phyloP scores from a whole-genome alignment of 176 grass and related monocot species.

The Bothriochloa decipiens region DNA sequence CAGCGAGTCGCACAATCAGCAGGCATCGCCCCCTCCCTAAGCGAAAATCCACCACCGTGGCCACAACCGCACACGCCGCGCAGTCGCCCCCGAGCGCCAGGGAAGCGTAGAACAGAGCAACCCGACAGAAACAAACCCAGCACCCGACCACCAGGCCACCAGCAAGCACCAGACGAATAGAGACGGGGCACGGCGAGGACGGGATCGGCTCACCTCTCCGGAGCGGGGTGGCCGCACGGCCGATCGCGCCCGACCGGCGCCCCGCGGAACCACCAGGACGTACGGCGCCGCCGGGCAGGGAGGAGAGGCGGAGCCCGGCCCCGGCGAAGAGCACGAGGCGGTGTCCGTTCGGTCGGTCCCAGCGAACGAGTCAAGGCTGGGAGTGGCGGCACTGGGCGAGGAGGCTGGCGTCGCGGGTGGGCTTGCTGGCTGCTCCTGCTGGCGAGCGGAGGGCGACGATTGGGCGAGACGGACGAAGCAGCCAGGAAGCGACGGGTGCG shows the following conservation, averaged over 20 bases:
- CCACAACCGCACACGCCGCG: not conserved
- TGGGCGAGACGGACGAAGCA: not conserved
- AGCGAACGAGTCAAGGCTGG: constrained; percentile 8
- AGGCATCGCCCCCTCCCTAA: not conserved
- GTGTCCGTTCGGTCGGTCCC: not conserved
- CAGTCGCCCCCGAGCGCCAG: not conserved
- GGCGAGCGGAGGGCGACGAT: not conserved
- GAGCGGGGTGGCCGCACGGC: not conserved
- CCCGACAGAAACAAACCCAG: not conserved
- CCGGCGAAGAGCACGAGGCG: constrained; percentile 1
- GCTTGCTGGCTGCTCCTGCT: not conserved
- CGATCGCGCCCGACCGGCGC: constrained; percentile 23
- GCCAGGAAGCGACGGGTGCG: not conserved
- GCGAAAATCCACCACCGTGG: not conserved
- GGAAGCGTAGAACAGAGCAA: not conserved
- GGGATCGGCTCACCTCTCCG: constrained; percentile 42
- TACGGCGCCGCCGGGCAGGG: not conserved
- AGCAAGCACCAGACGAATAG: not conserved
- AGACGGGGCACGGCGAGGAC: not conserved
- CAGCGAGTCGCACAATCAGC: not conserved
- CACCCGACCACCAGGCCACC: not conserved
- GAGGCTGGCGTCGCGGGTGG: not conserved
- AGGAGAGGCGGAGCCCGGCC: not conserved
- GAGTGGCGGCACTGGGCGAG: not conserved
- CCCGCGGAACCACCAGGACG: not conserved